Percentiles rank a stretch among this genome's conserved stretches.
Evolutionary conservation across 2,329 filamentous ascomycete genomes (phyloP).

Genomic region (Emergomyces orientalis): DNA sequence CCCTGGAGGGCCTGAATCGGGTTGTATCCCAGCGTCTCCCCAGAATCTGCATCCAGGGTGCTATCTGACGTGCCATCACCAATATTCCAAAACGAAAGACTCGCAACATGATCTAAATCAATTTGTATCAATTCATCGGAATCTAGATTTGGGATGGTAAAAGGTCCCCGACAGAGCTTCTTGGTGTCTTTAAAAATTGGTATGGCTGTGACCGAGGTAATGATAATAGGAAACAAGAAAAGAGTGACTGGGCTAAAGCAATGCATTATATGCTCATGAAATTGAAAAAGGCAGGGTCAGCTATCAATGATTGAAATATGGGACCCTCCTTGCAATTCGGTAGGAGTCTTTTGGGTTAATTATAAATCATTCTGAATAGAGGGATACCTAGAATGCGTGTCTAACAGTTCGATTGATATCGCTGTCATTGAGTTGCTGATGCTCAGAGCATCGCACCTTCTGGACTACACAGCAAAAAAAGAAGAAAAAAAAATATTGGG

Average conservation of each 20-base stretch:
- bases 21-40: conserved; percentile 13
- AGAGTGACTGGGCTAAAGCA: conserved; percentile 11
- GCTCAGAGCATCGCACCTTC: not conserved
- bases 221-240: conserved; percentile 9
- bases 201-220: conserved; percentile 2
- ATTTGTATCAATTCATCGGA: conserved; percentile 11
- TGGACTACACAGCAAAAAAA: not conserved
- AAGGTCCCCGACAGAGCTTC: conserved; percentile 7
- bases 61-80: not conserved
- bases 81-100: conserved; percentile 10
- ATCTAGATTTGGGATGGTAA: conserved; percentile 6
- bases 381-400: no score
- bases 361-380: not conserved
- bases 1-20: not conserved
- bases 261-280: conserved; percentile 10
- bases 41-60: conserved; percentile 9
- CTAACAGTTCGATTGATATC: not conserved
- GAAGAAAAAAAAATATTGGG: no score
- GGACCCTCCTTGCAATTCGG: not conserved
- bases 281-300: not conserved
- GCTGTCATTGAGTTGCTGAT: not conserved
- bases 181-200: conserved; percentile 2
- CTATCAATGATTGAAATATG: not conserved
- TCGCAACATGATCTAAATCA: conserved; percentile 9
- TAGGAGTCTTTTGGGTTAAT: not conserved